These are phyloP conservation scores for Trichoderma pleuroti DNA, from an alignment of 2,329 filamentous ascomycete species.

Conservation along the genomic window DNA sequence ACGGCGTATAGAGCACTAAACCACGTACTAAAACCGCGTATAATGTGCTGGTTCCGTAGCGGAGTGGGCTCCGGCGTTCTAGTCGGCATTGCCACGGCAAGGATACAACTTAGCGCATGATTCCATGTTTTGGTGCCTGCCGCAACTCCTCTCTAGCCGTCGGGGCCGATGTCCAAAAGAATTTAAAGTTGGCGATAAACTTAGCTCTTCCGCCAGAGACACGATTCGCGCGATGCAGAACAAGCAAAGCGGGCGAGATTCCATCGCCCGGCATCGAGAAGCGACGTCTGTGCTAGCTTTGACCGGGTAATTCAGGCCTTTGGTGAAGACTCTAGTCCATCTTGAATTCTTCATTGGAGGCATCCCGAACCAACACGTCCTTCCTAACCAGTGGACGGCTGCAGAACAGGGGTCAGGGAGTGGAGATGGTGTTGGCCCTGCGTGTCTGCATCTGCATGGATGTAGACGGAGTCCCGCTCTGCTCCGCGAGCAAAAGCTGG, in stretches of 20 bases:
- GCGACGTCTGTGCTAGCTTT: background rate
- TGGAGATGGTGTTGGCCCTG: background rate
- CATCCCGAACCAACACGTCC: background rate
- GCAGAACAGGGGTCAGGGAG: background rate
- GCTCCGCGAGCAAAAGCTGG: background rate
- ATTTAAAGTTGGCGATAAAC: conserved; percentile 5
- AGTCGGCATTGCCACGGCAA: background rate
- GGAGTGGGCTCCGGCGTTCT: background rate
- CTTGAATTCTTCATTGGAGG: background rate
- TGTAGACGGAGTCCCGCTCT: background rate
- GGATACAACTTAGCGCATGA: background rate
- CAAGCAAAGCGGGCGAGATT: background rate
- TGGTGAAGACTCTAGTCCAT: background rate
- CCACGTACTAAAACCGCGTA: background rate
- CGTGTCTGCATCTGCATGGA: conserved; percentile 1
- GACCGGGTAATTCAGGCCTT: background rate
- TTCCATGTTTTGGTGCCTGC: background rate
- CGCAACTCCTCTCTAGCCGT: background rate
- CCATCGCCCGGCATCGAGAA: background rate
- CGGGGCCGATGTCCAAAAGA: background rate
- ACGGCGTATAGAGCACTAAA: background rate
- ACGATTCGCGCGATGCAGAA: background rate
- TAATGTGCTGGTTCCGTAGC: background rate
- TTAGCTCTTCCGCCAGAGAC: background rate
- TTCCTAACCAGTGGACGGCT: background rate